Evolutionary conservation across 2,329 filamentous ascomycete genomes (phyloP), one percentile per base, ranked within the genome.

Genomic region (Furcasterigmium sp.): DNA sequence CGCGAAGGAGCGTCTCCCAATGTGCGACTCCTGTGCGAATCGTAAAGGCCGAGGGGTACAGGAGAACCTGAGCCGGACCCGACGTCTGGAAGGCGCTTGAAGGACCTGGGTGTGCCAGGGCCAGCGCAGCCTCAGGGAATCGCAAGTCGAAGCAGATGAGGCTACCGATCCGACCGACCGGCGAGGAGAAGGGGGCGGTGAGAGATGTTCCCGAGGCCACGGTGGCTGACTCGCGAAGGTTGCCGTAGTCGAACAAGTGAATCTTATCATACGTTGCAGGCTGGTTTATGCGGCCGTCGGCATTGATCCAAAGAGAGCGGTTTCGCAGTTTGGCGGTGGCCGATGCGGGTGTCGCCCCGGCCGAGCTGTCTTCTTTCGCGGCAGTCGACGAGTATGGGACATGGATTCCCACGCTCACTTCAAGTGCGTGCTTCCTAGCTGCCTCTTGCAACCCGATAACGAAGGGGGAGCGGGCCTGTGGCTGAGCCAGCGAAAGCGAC

Each of bases 81-180:
- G 42, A 45, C 28, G 39, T 50, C 59, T 58, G 18, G 15, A 46
- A 70, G 5, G 50, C 44, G 35, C 56, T 64, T 10, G 32, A 32
- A 6, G 58, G 43, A 2, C 55, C 54, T 0, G 66, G 65, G 43
- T 68, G 66, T 7, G 79, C 77, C 15, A 95, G 73, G 2, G 80
- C 73, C 9, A 93, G 62, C 0, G 80, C 78, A 8, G 85, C 77
- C 58, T 95, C 88, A 0, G 89, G 80, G 58, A 93, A 95, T 1
- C 90, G 80, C 49, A 96, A 65, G 66, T 96, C 91, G 62, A 96
- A 96, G 67, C 91, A 96, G 48, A 96, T 94, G 42, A 85, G 74
- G 48, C 85, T 73, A 17, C 89, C 91, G 17, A 96, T 73, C 28
- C 79, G 80, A 13, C 91, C 91, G 10, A 95, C 59, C 1, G 79